Conservation (phyloP, 352 stramenopile genomes). For the Phytophthora tentaculata region DNA sequence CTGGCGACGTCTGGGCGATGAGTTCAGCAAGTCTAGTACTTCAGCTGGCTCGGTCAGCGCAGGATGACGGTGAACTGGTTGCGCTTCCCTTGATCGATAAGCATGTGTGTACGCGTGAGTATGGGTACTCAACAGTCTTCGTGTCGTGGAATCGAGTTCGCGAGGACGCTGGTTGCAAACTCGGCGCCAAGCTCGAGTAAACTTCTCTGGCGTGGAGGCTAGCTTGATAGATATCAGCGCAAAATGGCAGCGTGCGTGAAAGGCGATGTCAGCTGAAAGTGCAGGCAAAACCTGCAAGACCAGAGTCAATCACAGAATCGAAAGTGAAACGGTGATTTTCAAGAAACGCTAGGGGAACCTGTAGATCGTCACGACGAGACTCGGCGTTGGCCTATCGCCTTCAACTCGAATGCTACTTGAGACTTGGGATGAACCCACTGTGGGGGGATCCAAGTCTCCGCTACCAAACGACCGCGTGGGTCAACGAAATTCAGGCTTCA, state of each 20-base stretch:
- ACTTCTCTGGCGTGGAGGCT: not conserved
- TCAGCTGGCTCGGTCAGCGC: not conserved
- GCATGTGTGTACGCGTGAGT: slow-evolving; percentile 13
- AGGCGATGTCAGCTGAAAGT: not conserved
- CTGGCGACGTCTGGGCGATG: slow-evolving; percentile 14
- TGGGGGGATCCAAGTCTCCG: not conserved
- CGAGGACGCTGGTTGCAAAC: not conserved
- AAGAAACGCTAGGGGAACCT: slow-evolving; percentile 1
- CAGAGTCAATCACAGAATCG: slow-evolving; percentile 11
- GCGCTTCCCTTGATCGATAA: not conserved
- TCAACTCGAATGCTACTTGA: slow-evolving; percentile 21
- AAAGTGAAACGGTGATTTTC: slow-evolving; percentile 10
- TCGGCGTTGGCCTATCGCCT: slow-evolving; percentile 6
- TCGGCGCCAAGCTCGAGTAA: not conserved
- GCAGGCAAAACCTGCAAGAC: not conserved
- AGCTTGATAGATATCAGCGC: slow-evolving; percentile 32
- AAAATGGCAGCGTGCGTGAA: slow-evolving; percentile 12
- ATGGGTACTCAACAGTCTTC: slow-evolving; percentile 21
- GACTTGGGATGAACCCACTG: not conserved
- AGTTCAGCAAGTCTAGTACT: slow-evolving; percentile 33
- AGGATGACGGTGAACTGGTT: slow-evolving; percentile 5
- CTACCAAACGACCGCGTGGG: not conserved
- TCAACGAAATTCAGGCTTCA: not conserved
- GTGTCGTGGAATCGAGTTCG: slow-evolving; percentile 7
- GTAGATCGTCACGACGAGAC: slow-evolving; percentile 28